A percentile compares a stretch with the other conserved stretches of the same genome.
phyloP scores from a whole-genome alignment of 768 basidiomycete species.

The Artomyces pyxidatus region DNA sequence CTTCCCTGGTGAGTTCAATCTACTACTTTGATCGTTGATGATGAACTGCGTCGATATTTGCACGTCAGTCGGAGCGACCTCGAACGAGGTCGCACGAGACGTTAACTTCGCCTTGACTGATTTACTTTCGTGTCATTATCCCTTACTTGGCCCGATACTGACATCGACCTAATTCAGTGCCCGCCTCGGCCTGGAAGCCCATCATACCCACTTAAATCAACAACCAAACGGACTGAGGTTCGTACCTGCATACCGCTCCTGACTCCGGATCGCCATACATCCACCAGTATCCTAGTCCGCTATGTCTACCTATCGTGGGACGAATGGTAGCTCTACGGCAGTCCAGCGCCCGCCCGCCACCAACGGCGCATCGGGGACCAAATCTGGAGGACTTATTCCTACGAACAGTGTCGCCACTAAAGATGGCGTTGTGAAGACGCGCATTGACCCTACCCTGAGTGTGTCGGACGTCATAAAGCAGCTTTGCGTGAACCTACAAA shows the following conservation, averaged over 20 bases:
- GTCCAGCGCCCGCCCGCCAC: not conserved
- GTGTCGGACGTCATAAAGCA: slow-evolving; percentile 83
- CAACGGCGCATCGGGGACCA: slow-evolving; percentile 22
- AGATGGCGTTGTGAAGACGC: slow-evolving; percentile 72
- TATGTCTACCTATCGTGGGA: no score
- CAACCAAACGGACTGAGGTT: no score
- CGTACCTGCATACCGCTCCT: no score
- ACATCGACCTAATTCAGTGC: no score
- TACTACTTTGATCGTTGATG: not conserved
- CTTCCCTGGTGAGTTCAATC: not conserved
- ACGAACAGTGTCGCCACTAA: slow-evolving; percentile 80
- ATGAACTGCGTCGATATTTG: slow-evolving; percentile 24
- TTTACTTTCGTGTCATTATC: not conserved
- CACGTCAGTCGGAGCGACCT: slow-evolving; percentile 37
- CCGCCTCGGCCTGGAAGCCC: no score
- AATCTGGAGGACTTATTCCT: slow-evolving; percentile 50
- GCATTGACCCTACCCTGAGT: slow-evolving; percentile 77
- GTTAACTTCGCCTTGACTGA: slow-evolving; percentile 4
- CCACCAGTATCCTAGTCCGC: no score
- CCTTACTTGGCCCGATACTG: no score
- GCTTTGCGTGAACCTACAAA: slow-evolving; percentile 72
- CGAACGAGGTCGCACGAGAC: slow-evolving; percentile 9
- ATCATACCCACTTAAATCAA: no score
- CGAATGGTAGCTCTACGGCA: no score
- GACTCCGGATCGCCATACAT: no score